These are phyloP conservation scores for Pneumocystis jirovecii DNA, from an alignment of 1,139 yeast species.

Conservation along the genomic window DNA sequence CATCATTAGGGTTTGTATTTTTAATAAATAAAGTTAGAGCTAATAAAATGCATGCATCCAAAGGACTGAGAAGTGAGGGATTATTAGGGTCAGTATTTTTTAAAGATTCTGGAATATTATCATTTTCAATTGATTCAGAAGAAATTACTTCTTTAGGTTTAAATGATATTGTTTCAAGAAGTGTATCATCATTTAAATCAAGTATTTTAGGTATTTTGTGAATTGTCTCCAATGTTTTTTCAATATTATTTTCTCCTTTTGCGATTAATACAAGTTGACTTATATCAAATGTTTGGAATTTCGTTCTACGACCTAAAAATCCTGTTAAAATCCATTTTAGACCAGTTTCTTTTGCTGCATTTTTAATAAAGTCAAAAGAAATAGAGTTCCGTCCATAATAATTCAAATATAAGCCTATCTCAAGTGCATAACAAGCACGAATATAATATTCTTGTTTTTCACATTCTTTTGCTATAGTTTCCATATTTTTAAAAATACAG, in stretches of 20 bases:
- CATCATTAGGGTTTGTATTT: conserved; percentile 30
- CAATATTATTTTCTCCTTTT: neutral
- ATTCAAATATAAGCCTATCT: conserved; percentile 17
- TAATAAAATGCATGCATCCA: conserved; percentile 60
- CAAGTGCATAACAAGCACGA: conserved; percentile 27
- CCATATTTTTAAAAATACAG: conserved; percentile 18
- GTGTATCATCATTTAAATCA: conserved; percentile 53
- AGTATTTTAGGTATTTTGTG: conserved; percentile 19
- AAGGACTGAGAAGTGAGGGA: conserved; percentile 57
- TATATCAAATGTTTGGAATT: conserved; percentile 55
- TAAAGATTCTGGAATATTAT: conserved; percentile 26
- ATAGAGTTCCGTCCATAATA: conserved; percentile 52
- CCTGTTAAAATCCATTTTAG: conserved; percentile 64
- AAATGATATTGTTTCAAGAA: conserved; percentile 51
- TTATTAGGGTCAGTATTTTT: conserved; percentile 52
- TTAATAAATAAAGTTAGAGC: conserved; percentile 50
- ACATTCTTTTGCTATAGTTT: conserved; percentile 14
- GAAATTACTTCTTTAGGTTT: conserved; percentile 1
- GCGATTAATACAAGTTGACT: conserved; percentile 74
- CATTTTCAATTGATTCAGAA: conserved; percentile 43
- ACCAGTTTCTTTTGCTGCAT: conserved; percentile 48
- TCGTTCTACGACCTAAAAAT: conserved; percentile 75
- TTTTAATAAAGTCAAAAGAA: conserved; percentile 39
- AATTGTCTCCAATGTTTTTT: conserved; percentile 28
- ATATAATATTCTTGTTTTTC: conserved; percentile 21